These are phyloP conservation scores for Elaeis oleifera DNA, from an alignment of 202 grass and related monocot genomes.

Conservation along the genomic window DNA sequence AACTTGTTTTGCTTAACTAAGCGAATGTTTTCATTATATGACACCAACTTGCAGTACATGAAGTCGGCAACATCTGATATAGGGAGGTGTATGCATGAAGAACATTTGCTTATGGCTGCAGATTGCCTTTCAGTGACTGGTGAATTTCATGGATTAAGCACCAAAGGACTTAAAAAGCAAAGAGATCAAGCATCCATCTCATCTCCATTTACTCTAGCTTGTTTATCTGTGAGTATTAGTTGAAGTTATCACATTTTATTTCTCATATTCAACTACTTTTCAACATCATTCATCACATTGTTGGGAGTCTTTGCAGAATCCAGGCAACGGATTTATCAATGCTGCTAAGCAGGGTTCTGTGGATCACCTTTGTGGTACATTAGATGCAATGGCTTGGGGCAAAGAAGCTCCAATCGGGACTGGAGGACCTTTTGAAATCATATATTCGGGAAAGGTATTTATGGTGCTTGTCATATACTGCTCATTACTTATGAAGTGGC, in stretches of 20 bases:
- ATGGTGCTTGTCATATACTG: neutral
- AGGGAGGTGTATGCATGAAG: conserved; percentile 49
- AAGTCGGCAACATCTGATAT: conserved; percentile 56
- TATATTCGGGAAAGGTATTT: conserved; percentile 52
- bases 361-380: conserved; percentile 59
- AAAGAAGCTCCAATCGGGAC: conserved; percentile 72
- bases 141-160: conserved; percentile 69
- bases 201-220: conserved; percentile 92
- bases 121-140: conserved; percentile 69
- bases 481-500: too few relatives aligned
- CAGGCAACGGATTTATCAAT: conserved; percentile 65
- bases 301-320: conserved; percentile 48
- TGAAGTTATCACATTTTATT: conserved; percentile 22
- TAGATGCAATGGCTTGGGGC: conserved; percentile 79
- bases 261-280: conserved; percentile 8
- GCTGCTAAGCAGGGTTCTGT: conserved; percentile 68
- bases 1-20: conserved; percentile 13
- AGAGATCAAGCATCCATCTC: conserved; percentile 43
- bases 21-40: conserved; percentile 18
- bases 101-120: conserved; percentile 61
- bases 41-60: conserved; percentile 50
- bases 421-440: conserved; percentile 67
- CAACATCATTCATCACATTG: conserved; percentile 20
- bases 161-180: conserved; percentile 65
- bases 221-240: conserved; percentile 72